phyloP scores from a whole-genome alignment of 371 early-diverging fungal genomes.

The Choanephora cucurbitarum region DNA sequence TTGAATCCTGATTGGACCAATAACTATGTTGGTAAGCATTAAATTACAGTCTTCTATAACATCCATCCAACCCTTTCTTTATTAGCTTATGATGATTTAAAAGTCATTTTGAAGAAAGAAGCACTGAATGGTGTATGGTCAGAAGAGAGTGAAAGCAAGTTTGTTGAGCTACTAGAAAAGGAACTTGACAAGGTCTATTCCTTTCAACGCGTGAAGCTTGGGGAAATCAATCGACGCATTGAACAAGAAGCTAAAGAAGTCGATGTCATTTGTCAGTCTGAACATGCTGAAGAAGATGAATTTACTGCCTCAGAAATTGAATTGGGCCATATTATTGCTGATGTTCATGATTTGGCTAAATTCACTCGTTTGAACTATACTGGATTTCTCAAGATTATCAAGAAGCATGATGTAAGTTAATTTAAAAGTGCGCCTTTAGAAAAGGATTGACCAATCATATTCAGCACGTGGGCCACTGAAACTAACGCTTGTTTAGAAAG shows the following conservation, averaged over 20 bases:
- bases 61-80: neutral
- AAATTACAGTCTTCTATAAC: too few relatives aligned
- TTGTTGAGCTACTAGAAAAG: slow-evolving; percentile 84
- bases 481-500: slow-evolving; percentile 55
- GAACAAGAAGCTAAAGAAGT: slow-evolving; percentile 70
- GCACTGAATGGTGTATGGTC: slow-evolving; percentile 49
- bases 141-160: slow-evolving; percentile 81
- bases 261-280: slow-evolving; percentile 60
- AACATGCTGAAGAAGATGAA: slow-evolving; percentile 65
- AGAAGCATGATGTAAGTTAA: slow-evolving; percentile 90
- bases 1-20: slow-evolving; percentile 83
- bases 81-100: slow-evolving; percentile 80
- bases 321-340: slow-evolving; percentile 82
- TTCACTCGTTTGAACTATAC: slow-evolving; percentile 96
- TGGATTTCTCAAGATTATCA: slow-evolving; percentile 96
- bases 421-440: neutral
- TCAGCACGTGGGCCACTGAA: slow-evolving; percentile 20
- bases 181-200: slow-evolving; percentile 93
- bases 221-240: slow-evolving; percentile 84
- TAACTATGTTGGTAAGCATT: slow-evolving; percentile 43
- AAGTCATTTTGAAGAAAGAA: slow-evolving; percentile 71
- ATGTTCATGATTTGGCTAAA: slow-evolving; percentile 93
- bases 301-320: slow-evolving; percentile 76
- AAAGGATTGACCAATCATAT: slow-evolving; percentile 28
- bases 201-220: slow-evolving; percentile 89